phyloP scores from a whole-genome alignment of 495 filamentous ascomycete genomes.

The Aspergillus sclerotioniger region DNA sequence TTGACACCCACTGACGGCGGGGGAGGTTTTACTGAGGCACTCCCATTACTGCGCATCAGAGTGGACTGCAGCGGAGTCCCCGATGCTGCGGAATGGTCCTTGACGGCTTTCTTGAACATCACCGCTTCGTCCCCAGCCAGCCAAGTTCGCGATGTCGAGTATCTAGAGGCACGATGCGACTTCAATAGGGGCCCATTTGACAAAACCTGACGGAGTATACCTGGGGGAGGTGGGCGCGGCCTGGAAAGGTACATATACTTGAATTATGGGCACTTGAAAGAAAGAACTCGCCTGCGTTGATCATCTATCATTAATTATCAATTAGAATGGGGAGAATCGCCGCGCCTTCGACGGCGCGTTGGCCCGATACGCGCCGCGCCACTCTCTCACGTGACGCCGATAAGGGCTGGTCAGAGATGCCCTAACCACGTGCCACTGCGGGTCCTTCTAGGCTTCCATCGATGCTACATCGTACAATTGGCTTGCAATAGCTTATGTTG shows the following conservation, averaged over 20 bases:
- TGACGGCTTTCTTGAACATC: constrained; percentile 48
- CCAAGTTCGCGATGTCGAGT: constrained; percentile 26
- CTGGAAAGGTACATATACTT: constrained; percentile 33
- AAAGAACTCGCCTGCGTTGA: constrained; percentile 2
- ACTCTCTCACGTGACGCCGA: constrained; percentile 33
- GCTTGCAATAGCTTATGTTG: background rate
- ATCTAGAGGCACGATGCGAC: constrained; percentile 22
- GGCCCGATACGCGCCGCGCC: constrained; percentile 12
- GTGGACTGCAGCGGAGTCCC: constrained; percentile 40
- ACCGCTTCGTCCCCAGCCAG: constrained; percentile 17
- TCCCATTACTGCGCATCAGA: constrained; percentile 26
- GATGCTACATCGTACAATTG: background rate
- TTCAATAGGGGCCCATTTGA: constrained; percentile 24
- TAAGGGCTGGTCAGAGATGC: constrained; percentile 6
- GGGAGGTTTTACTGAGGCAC: constrained; percentile 20
- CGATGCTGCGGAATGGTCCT: constrained; percentile 36
- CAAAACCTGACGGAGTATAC: constrained; percentile 22
- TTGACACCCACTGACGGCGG: constrained; percentile 37
- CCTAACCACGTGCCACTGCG: background rate
- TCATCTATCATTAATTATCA: background rate
- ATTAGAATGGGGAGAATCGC: background rate
- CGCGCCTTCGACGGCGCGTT: constrained; percentile 4
- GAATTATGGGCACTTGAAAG: constrained; percentile 4
- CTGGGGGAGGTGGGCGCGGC: constrained; percentile 15
- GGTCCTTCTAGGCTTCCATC: too few species aligned